phyloP scores from a whole-genome alignment of 768 basidiomycete species.

The Auricularia sp. region DNA sequence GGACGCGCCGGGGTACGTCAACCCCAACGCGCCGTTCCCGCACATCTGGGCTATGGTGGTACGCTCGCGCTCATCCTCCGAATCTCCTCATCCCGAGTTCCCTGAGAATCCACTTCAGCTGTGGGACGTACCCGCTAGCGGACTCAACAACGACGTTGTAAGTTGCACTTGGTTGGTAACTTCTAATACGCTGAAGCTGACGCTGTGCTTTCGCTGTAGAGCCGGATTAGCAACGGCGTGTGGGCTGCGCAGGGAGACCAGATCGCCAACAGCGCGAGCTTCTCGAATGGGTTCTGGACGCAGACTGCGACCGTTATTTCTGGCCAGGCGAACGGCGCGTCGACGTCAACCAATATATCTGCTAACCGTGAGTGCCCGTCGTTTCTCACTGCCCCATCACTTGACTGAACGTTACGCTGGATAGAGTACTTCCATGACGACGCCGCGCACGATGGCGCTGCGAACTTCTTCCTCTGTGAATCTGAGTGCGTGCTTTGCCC shows the following conservation, averaged over 20 bases:
- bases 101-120: not conserved
- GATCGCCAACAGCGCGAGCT: not conserved
- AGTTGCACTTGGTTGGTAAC: not conserved
- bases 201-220: not conserved
- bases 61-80: not conserved
- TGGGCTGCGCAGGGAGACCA: conserved; percentile 3
- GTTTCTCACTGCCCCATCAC: not conserved
- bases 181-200: not conserved
- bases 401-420: not conserved
- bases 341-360: not conserved
- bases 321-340: not conserved
- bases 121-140: not conserved
- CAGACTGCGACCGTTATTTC: not conserved
- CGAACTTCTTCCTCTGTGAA: conserved; percentile 4
- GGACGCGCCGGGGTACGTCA: not conserved
- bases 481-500: not conserved
- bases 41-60: conserved; percentile 4
- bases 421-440: not conserved
- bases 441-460: not conserved
- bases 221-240: not conserved
- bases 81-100: not conserved
- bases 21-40: not conserved
- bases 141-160: not conserved
- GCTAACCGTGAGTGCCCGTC: not conserved
- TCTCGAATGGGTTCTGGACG: not conserved